phyloP scores from a whole-genome alignment of 2,329 filamentous ascomycete genomes.

The Sporothrix dimorphospora region DNA sequence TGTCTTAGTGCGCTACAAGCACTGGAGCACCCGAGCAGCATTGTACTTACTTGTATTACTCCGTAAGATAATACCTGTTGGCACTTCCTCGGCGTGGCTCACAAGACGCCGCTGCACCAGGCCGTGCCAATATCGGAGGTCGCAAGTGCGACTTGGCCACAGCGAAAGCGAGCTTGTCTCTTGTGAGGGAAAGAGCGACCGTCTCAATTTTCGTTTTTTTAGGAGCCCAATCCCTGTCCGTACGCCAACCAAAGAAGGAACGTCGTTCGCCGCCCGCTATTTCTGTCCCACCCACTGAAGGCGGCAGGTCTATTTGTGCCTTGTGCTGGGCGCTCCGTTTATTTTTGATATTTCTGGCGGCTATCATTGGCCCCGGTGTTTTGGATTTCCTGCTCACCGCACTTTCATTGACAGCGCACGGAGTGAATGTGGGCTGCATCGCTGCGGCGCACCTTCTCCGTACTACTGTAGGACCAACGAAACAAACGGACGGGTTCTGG shows the following conservation, averaged over 20 bases:
- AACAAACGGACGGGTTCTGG: slow-evolving; percentile 21
- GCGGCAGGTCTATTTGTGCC: not conserved
- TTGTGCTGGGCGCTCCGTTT: not conserved
- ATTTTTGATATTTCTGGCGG: not conserved
- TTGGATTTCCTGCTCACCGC: slow-evolving; percentile 7
- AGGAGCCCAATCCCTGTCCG: slow-evolving; percentile 17
- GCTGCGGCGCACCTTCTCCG: slow-evolving; percentile 13
- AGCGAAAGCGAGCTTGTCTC: slow-evolving; percentile 4
- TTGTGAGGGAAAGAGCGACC: slow-evolving; percentile 11
- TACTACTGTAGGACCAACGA: slow-evolving; percentile 23
- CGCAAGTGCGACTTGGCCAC: slow-evolving; percentile 1
- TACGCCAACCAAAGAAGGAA: slow-evolving; percentile 16
- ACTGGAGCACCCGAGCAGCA: too few relatives aligned
- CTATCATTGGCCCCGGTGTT: slow-evolving; percentile 8
- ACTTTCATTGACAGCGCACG: not conserved
- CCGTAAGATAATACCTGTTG: too few relatives aligned
- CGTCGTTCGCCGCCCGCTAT: slow-evolving; percentile 8
- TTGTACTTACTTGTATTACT: too few relatives aligned
- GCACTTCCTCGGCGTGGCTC: not conserved
- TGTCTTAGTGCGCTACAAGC: not conserved
- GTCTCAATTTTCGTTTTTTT: not conserved
- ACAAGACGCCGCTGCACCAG: not conserved
- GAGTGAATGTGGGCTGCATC: slow-evolving; percentile 9
- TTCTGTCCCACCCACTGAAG: not conserved
- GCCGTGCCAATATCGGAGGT: slow-evolving; percentile 6